Base-by-base conservation (phyloP, 1,139 yeast genomes). In the Pichia sp. region DNA sequence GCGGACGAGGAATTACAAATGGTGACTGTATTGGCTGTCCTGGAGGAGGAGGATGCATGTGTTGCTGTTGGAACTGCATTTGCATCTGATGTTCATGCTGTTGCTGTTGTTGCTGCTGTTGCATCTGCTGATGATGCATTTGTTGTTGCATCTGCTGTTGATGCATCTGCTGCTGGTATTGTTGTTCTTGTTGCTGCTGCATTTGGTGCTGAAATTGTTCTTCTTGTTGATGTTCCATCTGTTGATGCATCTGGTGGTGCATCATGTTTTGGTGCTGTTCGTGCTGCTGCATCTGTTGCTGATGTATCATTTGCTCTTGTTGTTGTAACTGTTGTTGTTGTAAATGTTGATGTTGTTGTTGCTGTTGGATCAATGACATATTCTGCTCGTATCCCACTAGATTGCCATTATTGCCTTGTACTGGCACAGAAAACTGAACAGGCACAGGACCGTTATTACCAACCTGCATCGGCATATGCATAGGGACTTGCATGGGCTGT, bases 21-120 rank as follows among this genome's bases (percentile, higher is more conserved):
- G n/a, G n/a, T n/a, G 36, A n/a, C 23, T 34, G 36, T 10, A 6
- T 6, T 34, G 6, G 36, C 23, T 8, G 36, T n/a, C 7, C 11
- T 16, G 6, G 6, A 7, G 36, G 36, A 7, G 36, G 36, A 7
- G 6, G 36, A 7, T 34, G 36, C 7, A 10, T 7, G 7, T 31
- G 33, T 31, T 10, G 7, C 33, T 31, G 33, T 31, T 31, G 33
- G 33, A 8, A 7, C 10, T 31, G 33, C 7, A 10, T 7, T 31
- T 31, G 7, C 9, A 31, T 7, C 33, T 31, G 33, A 10, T 31
- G 7, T 31, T 7, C 7, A 31, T 31, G 33, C 33, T 31, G 33
- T 31, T 36, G 42, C n/a, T 40, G 43, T 29, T 5, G 38, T 16
- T 36, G 43, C 33, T 31, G 38, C 40, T 40, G 43, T 36, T 28